These are phyloP conservation scores for Leucocoprinus leucothites DNA, from an alignment of 768 basidiomycete genomes.

Conservation along the genomic window DNA sequence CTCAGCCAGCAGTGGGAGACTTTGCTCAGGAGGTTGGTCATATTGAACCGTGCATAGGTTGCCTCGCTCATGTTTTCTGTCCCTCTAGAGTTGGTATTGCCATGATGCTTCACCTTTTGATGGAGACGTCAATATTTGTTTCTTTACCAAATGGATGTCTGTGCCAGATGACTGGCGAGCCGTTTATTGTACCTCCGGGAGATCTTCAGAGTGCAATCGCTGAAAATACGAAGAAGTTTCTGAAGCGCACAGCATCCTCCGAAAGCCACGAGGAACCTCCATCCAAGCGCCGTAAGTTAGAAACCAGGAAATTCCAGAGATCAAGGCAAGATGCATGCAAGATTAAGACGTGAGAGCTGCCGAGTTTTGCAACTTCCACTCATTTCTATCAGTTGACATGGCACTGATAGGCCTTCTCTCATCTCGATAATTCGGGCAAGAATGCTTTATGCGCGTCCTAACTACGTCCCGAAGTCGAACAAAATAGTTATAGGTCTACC, in stretches of 20 bases:
- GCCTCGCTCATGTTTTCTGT: background rate
- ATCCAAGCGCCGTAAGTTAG: conserved; percentile 8
- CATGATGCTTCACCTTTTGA: conserved; percentile 74
- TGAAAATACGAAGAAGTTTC: background rate
- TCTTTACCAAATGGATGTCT: conserved; percentile 80
- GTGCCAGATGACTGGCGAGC: conserved; percentile 78
- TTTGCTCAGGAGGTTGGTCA: conserved; percentile 55
- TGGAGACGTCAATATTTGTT: conserved; percentile 71
- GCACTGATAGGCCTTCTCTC: conserved; percentile 44
- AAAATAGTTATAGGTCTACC: conserved; percentile 64
- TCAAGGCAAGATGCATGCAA: background rate
- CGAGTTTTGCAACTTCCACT: no score
- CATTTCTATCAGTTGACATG: conserved; percentile 1
- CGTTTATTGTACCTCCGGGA: conserved; percentile 42
- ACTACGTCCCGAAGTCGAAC: conserved; percentile 44
- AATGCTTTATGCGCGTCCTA: conserved; percentile 68
- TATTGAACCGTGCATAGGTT: background rate
- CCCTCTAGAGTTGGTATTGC: conserved; percentile 67
- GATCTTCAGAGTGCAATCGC: conserved; percentile 18
- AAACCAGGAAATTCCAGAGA: background rate
- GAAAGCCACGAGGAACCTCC: background rate
- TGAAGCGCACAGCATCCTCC: conserved; percentile 1
- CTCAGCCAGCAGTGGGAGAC: conserved; percentile 64
- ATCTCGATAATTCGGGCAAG: conserved; percentile 50
- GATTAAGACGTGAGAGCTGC: background rate